Base-by-base conservation (phyloP, 768 basidiomycete species). In the Tulasnella sp. region DNA sequence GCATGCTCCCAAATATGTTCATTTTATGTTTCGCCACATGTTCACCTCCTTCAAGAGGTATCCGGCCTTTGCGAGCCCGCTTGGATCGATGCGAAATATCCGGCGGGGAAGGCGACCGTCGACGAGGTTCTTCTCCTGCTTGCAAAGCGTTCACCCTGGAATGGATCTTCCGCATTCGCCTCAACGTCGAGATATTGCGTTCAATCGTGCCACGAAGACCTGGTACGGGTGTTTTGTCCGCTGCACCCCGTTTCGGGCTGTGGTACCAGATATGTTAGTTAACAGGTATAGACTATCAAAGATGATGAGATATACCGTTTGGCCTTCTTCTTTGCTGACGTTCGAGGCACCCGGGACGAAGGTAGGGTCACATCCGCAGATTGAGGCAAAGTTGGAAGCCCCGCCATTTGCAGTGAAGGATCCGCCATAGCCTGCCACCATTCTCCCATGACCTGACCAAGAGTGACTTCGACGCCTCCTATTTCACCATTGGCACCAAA, bases 381-480 rank as follows among this genome's bases (percentile, higher is more conserved):
- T 34, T 80, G 80, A 4, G 86, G 83, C 85, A 88, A 24, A 86
- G 89, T 84, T 4, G 93, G 93, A 37, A 94, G 86, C 14, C 92
- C 93, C 80, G 92, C 93, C 37, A 88, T 89, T 40, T 93, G 85
- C 31, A 94, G 87, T 1, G 87, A 83, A 82, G 93, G 91, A 2
- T 90, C 91, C 82, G 90, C 90, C 50, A 91, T 88, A 4, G 92
- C 92, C 41, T 89, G 88, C 94, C 94, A 95, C 94, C 94, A 96
- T 8, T 92, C 85, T 50, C 91, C 84, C 37, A 84, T 37, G 12
- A 81, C 74, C 37, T 82, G 81, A 31, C 78, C 42, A 60, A 42
- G 72, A 34, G 78, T 81, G 46, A 64, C n/a, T 12, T 64, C 31
- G 60, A 64, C 24, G 8, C 60, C 60, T 31, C 60, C 60, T 28